These are phyloP conservation scores for Gamarada debralockiae DNA, from an alignment of 495 filamentous ascomycete genomes.

Conservation along the genomic window DNA sequence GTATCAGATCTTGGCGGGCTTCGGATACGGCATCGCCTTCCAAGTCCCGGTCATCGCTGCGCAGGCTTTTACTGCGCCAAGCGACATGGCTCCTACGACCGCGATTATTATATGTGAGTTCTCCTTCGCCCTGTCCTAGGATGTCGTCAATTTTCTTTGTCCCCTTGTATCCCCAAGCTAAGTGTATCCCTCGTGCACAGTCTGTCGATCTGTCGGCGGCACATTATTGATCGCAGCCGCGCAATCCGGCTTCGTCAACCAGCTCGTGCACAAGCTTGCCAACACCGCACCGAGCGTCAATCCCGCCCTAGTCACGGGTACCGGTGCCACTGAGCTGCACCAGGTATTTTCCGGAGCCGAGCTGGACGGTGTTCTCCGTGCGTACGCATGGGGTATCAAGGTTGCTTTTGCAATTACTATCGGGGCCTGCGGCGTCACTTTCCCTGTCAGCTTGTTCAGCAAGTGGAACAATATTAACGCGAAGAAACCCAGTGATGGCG, in stretches of 20 bases:
- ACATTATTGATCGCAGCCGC: slow-evolving; percentile 58
- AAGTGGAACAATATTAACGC: background rate
- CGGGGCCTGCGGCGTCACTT: background rate
- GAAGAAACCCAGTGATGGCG: background rate
- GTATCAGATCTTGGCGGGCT: slow-evolving; percentile 6
- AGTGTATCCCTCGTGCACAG: background rate
- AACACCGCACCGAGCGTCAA: background rate
- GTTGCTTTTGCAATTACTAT: slow-evolving; percentile 3
- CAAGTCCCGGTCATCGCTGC: slow-evolving; percentile 26
- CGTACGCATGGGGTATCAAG: slow-evolving; percentile 2
- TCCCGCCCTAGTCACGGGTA: slow-evolving; percentile 34
- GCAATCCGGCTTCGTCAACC: slow-evolving; percentile 56
- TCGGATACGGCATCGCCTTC: slow-evolving; percentile 16
- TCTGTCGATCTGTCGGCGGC: slow-evolving; percentile 41
- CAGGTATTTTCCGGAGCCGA: background rate
- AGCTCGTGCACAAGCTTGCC: slow-evolving; percentile 40
- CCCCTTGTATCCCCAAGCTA: background rate
- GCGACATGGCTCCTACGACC: background rate
- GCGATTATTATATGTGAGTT: slow-evolving; percentile 5
- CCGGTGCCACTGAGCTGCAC: slow-evolving; percentile 38
- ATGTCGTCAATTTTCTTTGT: too few species aligned
- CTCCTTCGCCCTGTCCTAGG: background rate
- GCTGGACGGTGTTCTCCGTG: background rate
- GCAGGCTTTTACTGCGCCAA: background rate
- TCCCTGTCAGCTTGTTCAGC: background rate